These are phyloP conservation scores for Zoysia matrella DNA, from an alignment of 202 grass and related monocot species.

Conservation along the genomic window DNA sequence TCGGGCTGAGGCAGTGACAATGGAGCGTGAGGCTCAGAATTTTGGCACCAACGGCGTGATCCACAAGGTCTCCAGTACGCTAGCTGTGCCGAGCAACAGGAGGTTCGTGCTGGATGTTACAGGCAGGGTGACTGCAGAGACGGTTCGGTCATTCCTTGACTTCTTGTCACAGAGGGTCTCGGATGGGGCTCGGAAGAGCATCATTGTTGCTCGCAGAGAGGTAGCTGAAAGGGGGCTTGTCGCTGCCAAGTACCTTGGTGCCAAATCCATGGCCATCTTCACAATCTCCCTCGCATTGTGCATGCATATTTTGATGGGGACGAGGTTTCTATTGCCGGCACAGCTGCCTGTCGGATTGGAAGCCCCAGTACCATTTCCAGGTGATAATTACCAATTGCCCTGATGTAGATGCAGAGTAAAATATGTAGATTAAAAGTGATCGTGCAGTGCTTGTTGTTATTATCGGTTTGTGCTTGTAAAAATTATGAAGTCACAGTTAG, in stretches of 20 bases:
- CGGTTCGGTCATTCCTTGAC: too few species aligned
- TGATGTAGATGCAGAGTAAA: slow-evolving; percentile 32
- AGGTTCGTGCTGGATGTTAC: too few species aligned
- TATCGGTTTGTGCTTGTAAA: slow-evolving; percentile 26
- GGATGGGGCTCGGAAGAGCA: too few species aligned
- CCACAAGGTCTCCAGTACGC: too few species aligned
- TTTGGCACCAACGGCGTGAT: too few species aligned
- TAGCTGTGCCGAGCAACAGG: too few species aligned
- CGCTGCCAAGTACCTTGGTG: slow-evolving; percentile 62
- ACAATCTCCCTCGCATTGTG: slow-evolving; percentile 75
- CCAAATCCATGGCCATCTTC: slow-evolving; percentile 79
- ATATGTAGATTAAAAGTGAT: slow-evolving; percentile 48
- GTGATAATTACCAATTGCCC: slow-evolving; percentile 40
- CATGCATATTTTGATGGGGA: slow-evolving; percentile 81
- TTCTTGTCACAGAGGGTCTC: too few species aligned
- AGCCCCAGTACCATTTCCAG: slow-evolving; percentile 35
- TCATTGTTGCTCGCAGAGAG: slow-evolving; percentile 48
- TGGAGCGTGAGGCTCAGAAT: too few species aligned
- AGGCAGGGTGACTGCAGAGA: too few species aligned
- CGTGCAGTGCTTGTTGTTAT: slow-evolving; percentile 7
- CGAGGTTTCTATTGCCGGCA: slow-evolving; percentile 61
- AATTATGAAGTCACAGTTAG: not conserved
- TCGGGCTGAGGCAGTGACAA: too few species aligned
- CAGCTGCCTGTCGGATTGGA: slow-evolving; percentile 33
- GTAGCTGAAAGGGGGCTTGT: slow-evolving; percentile 61